These are phyloP conservation scores for Dryadomyces sulphureus DNA, from an alignment of 2,329 filamentous ascomycete genomes.

Conservation along the genomic window DNA sequence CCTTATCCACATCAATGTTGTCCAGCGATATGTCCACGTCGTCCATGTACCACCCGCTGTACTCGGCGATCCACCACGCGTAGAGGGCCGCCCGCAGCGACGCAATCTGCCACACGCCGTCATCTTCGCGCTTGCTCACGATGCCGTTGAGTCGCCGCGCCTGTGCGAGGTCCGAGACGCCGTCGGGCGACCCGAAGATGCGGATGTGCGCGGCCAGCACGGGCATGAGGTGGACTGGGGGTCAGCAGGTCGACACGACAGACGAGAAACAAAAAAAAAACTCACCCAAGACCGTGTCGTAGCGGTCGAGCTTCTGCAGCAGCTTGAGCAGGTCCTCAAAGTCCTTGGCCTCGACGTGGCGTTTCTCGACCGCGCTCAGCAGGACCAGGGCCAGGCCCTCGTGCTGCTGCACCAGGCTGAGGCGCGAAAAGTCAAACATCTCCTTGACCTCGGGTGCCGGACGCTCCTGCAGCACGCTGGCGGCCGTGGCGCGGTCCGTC, in stretches of 20 bases:
- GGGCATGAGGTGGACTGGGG: slow-evolving; percentile 65
- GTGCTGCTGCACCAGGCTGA: slow-evolving; percentile 76
- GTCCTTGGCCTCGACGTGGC: slow-evolving; percentile 54
- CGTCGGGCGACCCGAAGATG: slow-evolving; percentile 64
- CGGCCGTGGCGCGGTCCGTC: slow-evolving; percentile 60
- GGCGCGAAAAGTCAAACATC: slow-evolving; percentile 64
- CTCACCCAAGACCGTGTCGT: slow-evolving; percentile 48
- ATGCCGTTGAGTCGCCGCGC: slow-evolving; percentile 55
- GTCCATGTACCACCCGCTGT: slow-evolving; percentile 79
- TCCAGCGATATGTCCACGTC: slow-evolving; percentile 44
- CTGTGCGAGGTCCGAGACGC: slow-evolving; percentile 49
- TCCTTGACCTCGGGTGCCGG: slow-evolving; percentile 51
- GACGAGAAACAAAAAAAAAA: slow-evolving; percentile 5
- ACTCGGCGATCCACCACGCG: slow-evolving; percentile 84
- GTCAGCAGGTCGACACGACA: slow-evolving; percentile 2
- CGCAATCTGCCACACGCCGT: slow-evolving; percentile 54
- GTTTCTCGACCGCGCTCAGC: slow-evolving; percentile 61
- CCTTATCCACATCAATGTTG: slow-evolving; percentile 48
- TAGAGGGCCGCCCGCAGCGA: slow-evolving; percentile 66
- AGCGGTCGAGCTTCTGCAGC: slow-evolving; percentile 58
- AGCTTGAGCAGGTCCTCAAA: slow-evolving; percentile 56
- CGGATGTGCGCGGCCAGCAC: slow-evolving; percentile 63
- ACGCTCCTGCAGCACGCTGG: slow-evolving; percentile 56
- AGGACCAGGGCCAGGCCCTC: slow-evolving; percentile 75
- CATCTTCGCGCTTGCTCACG: slow-evolving; percentile 52